A percentile compares a stretch with the other conserved stretches of the same genome.
Evolutionary conservation across 2,329 filamentous ascomycete genomes (phyloP).

Genomic region (Cylindrodendrum hubeiense): DNA sequence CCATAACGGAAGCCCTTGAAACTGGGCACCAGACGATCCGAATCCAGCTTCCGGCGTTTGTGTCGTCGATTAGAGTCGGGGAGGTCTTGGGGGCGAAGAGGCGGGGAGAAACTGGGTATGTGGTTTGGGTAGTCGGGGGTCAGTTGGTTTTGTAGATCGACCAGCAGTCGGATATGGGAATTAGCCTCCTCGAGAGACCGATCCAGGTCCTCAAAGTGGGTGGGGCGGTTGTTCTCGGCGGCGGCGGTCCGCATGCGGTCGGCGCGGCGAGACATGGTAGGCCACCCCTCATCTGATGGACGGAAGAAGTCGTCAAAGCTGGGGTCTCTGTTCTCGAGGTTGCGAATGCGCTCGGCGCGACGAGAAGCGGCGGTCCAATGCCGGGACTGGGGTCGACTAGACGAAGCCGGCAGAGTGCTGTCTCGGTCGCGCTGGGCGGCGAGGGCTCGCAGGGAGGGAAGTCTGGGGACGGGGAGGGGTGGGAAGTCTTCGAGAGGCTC

Average conservation of each 20-base stretch:
- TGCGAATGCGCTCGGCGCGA: constrained; percentile 53
- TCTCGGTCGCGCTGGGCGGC: constrained; percentile 47
- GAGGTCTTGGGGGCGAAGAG: constrained; percentile 53
- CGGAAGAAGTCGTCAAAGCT: constrained; percentile 45
- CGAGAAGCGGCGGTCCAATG: constrained; percentile 47
- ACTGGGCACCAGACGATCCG: constrained; percentile 64
- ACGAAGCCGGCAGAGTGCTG: constrained; percentile 36
- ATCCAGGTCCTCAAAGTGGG: constrained; percentile 54
- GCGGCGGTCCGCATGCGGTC: constrained; percentile 40
- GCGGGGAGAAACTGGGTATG: constrained; percentile 51
- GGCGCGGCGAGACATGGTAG: constrained; percentile 38
- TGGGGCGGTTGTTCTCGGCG: constrained; percentile 37
- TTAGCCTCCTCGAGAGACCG: constrained; percentile 57
- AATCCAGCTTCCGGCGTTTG: constrained; percentile 80
- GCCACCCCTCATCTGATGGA: constrained; percentile 44
- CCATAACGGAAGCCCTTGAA: constrained; percentile 81
- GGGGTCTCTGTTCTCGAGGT: constrained; percentile 46
- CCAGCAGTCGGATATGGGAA: constrained; percentile 56
- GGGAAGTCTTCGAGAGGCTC: constrained; percentile 49
- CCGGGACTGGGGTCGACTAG: constrained; percentile 36
- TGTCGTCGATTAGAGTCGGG: constrained; percentile 64
- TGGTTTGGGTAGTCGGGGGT: constrained; percentile 43
- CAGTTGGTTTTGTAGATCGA: constrained; percentile 54
- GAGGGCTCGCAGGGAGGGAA: constrained; percentile 50
- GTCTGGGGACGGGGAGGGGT: constrained; percentile 46